Conservation (phyloP, 2,329 filamentous ascomycete genomes). For the Clarireedia homoeocarpa region DNA sequence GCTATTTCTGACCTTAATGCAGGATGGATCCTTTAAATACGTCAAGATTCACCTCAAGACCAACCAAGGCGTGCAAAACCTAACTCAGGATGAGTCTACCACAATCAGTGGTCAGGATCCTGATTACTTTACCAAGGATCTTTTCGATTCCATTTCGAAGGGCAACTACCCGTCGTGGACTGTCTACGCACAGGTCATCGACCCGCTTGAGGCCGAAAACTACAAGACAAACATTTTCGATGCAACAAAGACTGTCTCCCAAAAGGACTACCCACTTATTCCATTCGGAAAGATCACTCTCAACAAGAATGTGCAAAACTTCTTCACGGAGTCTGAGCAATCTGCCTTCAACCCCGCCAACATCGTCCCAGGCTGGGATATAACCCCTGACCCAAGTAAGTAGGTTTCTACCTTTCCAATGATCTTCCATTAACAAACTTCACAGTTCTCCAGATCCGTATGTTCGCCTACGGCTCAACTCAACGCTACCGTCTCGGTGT, state of each 20-base stretch:
- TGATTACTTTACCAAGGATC: conserved; percentile 43
- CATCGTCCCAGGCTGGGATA: conserved; percentile 56
- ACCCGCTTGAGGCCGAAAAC: conserved; percentile 44
- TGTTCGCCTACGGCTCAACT: conserved; percentile 49
- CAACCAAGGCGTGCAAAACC: conserved; percentile 43
- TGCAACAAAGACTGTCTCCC: conserved; percentile 38
- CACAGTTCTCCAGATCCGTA: conserved; percentile 41
- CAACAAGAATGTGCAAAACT: conserved; percentile 45
- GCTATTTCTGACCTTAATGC: not conserved
- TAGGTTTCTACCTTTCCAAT: not conserved
- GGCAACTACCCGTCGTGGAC: conserved; percentile 48
- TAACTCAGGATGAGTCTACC: conserved; percentile 40
- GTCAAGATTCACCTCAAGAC: conserved; percentile 45
- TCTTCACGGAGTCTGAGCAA: conserved; percentile 60
- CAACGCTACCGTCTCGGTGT: conserved; percentile 48
- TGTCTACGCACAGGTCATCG: conserved; percentile 45
- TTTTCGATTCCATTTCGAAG: conserved; percentile 43
- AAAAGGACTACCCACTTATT: conserved; percentile 38
- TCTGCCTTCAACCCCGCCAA: conserved; percentile 59
- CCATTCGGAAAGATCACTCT: conserved; percentile 40
- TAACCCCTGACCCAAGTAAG: conserved; percentile 51
- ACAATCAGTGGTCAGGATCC: conserved; percentile 29
- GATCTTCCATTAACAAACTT: too few species aligned
- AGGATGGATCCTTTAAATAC: conserved; percentile 44
- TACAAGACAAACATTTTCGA: conserved; percentile 39